Percentiles rank a stretch among this genome's conserved stretches.
Evolutionary conservation across 1,284 basidiomycete genomes (phyloP).

Genomic region (Ustilago lituana): DNA sequence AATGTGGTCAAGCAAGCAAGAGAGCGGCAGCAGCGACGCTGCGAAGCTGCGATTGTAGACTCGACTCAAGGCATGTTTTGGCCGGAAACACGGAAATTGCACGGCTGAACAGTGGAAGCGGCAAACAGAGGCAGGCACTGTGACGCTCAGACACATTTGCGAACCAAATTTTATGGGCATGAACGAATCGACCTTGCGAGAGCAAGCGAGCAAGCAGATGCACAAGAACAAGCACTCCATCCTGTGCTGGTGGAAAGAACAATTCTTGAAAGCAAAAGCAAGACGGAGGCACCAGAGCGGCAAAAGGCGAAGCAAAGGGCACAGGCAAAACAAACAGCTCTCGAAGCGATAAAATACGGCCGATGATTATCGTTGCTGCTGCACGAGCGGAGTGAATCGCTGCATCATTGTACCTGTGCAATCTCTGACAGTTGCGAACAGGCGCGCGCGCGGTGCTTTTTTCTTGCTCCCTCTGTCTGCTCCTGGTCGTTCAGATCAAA

Average conservation of each 20-base stretch:
- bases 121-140: constrained; percentile 11
- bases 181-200: neutral
- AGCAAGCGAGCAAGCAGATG: neutral
- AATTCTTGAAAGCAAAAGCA: too few relatives aligned
- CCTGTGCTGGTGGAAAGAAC: too few relatives aligned
- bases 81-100: too few relatives aligned
- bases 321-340: neutral
- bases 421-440: neutral
- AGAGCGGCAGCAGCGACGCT: too few relatives aligned
- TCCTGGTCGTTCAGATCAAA: too few relatives aligned
- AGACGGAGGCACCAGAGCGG: too few relatives aligned
- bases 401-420: constrained; percentile 14
- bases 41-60: too few relatives aligned
- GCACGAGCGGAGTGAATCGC: constrained; percentile 5
- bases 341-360: neutral
- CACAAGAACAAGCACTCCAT: neutral
- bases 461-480: neutral
- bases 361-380: neutral
- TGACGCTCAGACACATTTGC: constrained; percentile 26
- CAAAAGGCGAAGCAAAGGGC: neutral
- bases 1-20: too few relatives aligned
- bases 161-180: neutral
- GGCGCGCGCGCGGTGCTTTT: constrained; percentile 11
- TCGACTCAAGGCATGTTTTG: too few relatives aligned
- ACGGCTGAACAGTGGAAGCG: neutral